Evolutionary conservation across 176 grass and related monocot genomes (phyloP).

Genomic region (Canna indica): DNA sequence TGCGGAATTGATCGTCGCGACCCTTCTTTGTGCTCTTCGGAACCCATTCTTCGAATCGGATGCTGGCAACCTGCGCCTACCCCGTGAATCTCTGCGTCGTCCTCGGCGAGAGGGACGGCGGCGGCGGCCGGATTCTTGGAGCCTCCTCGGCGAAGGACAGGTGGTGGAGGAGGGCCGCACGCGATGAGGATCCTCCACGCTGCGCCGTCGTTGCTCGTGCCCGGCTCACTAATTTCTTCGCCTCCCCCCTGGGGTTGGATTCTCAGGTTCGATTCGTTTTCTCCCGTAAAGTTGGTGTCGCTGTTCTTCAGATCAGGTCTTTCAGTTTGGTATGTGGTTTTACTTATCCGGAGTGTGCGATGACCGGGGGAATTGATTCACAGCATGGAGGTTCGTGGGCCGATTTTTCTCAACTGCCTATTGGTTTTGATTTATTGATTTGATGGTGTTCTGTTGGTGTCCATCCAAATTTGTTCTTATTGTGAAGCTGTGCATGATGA

Average conservation of each 20-base stretch:
- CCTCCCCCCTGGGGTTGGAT: slow-evolving; percentile 68
- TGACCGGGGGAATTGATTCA: neutral
- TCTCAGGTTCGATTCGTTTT: slow-evolving; percentile 44
- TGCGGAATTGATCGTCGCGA: neutral
- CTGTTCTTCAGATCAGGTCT: neutral
- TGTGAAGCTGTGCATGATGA: neutral
- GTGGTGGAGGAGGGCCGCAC: slow-evolving; percentile 32
- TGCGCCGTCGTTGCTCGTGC: slow-evolving; percentile 28
- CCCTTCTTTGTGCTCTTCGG: neutral
- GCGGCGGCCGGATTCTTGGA: slow-evolving; percentile 1
- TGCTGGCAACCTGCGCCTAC: slow-evolving; percentile 51
- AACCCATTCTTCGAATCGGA: neutral
- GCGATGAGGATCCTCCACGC: slow-evolving; percentile 11
- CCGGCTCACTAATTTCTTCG: slow-evolving; percentile 39
- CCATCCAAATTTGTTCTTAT: neutral
- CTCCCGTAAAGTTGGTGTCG: neutral
- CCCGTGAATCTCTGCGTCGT: slow-evolving; percentile 29
- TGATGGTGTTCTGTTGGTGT: neutral
- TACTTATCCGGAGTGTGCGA: neutral
- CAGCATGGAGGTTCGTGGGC: neutral
- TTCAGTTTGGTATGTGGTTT: neutral
- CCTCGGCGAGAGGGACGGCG: slow-evolving; percentile 20
- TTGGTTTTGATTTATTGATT: neutral
- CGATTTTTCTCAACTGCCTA: neutral
- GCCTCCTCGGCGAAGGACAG: neutral